These are phyloP conservation scores for Backusella luteola DNA, from an alignment of 192 early-diverging fungal species.

Conservation along the genomic window DNA sequence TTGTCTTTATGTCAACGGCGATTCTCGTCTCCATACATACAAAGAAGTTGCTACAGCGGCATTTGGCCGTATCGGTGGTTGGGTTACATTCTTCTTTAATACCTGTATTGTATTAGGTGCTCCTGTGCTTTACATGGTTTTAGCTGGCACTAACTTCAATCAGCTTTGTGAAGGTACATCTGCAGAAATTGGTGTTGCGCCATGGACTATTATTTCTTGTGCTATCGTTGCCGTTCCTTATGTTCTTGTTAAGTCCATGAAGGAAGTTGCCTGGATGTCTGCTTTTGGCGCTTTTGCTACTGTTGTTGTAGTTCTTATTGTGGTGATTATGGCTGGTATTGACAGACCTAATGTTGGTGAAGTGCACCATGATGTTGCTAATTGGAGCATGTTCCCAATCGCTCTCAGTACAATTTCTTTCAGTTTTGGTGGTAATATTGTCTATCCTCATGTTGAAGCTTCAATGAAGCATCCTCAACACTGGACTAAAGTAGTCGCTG, in stretches of 20 bases:
- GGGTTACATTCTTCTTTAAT: slow-evolving; percentile 66
- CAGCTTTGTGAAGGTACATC: slow-evolving; percentile 47
- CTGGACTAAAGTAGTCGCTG: slow-evolving; percentile 68
- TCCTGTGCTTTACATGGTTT: slow-evolving; percentile 66
- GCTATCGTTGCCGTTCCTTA: slow-evolving; percentile 67
- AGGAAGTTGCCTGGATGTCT: slow-evolving; percentile 76
- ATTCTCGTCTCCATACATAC: slow-evolving; percentile 53
- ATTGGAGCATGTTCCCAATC: slow-evolving; percentile 64
- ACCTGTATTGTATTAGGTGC: slow-evolving; percentile 67
- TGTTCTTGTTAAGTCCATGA: slow-evolving; percentile 70
- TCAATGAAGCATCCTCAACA: slow-evolving; percentile 69
- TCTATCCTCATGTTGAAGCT: slow-evolving; percentile 68
- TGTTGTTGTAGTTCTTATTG: slow-evolving; percentile 70
- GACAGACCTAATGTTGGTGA: slow-evolving; percentile 35
- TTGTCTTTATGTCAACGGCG: slow-evolving; percentile 26
- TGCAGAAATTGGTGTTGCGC: slow-evolving; percentile 40
- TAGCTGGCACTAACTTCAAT: slow-evolving; percentile 71
- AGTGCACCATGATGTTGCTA: slow-evolving; percentile 47
- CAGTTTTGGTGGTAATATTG: slow-evolving; percentile 71
- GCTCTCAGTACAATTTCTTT: slow-evolving; percentile 80
- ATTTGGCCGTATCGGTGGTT: slow-evolving; percentile 66
- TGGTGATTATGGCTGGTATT: slow-evolving; percentile 57
- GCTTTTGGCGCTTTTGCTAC: slow-evolving; percentile 75
- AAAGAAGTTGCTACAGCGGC: slow-evolving; percentile 69
- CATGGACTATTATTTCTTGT: slow-evolving; percentile 67